Conservation (phyloP, 192 early-diverging fungal species). For the Cetraspora pellucida region DNA sequence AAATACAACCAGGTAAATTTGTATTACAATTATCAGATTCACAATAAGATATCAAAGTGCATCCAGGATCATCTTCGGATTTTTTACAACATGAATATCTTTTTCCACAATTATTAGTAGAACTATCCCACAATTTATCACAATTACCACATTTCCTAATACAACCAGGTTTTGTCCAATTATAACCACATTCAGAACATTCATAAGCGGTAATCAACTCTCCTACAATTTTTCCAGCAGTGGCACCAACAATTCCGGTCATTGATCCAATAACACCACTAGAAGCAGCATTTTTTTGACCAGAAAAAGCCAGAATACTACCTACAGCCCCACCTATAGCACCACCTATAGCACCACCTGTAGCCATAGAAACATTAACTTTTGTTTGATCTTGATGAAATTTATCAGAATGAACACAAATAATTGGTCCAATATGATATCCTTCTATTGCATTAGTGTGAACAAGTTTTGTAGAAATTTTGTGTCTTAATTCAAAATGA, state of each 20-base stretch:
- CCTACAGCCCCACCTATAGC: background rate
- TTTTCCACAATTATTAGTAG: background rate
- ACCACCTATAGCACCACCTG: background rate
- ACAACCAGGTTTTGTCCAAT: background rate
- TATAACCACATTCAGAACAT: background rate
- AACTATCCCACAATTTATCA: background rate
- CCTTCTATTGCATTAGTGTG: background rate
- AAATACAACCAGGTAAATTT: too few species aligned
- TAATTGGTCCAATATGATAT: background rate
- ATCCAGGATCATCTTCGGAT: background rate
- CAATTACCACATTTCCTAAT: background rate
- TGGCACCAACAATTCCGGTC: background rate
- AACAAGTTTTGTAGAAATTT: background rate
- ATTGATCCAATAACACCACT: too few species aligned
- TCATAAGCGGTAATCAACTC: background rate
- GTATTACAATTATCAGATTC: too few species aligned
- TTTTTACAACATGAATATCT: background rate
- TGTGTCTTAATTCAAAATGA: background rate
- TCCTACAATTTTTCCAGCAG: background rate
- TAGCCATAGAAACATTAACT: background rate
- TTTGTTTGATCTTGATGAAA: background rate
- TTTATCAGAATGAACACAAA: conserved; percentile 9
- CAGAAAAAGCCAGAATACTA: background rate
- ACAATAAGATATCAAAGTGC: background rate
- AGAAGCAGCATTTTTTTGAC: background rate